Evolutionary conservation across 2,329 filamentous ascomycete species (phyloP), one percentile per base, ranked within the genome.

Genomic region (Neurospora crassa): DNA sequence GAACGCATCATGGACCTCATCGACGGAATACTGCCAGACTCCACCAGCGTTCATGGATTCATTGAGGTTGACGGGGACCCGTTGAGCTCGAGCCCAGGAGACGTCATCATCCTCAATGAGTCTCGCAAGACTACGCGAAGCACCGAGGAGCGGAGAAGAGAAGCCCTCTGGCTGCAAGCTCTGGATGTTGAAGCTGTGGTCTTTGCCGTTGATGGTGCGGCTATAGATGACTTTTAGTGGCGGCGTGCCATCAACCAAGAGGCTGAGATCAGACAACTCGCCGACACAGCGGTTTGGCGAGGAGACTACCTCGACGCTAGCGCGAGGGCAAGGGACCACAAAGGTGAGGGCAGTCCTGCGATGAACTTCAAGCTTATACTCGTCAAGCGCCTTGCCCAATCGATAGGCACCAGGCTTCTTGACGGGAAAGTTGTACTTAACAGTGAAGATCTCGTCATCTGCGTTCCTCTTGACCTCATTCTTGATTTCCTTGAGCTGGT

Each of bases 191-290:
- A 94, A 93, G 72, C 92, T 92, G 76, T 91, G 90, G 74, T 96
- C 90, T 74, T 92, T 91, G 73, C 90, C 89, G 76, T 98, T 97
- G 76, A 97, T 90, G 7, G 90, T 91, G 70, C 94, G 91, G 77
- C 93, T 96, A 81, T 99, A 99, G 76, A 93, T 92, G 76, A 99
- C 92, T 79, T 94, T 94, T 74, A 99, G 84, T 3, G 96, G 96
- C 2, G 96, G 93, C 0, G 94, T 96, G 20, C 96, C 96, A 74
- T 92, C 87, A 4, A 97, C 93, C 76, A 95, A 90, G 69, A 99
- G 84, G 20, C 90, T 88, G 67, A 98, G 84, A 77, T 97, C 89
- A 1, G 96, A 98, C 43, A 98, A 82, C 76, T 99, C 95, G 70
- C 92, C 93, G 70, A 91, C 89, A 80, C 96, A 99, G 77, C 92